Evolutionary conservation across 108 stramenopile genomes (phyloP).

Genomic region (Nannochloropsis granulata): DNA sequence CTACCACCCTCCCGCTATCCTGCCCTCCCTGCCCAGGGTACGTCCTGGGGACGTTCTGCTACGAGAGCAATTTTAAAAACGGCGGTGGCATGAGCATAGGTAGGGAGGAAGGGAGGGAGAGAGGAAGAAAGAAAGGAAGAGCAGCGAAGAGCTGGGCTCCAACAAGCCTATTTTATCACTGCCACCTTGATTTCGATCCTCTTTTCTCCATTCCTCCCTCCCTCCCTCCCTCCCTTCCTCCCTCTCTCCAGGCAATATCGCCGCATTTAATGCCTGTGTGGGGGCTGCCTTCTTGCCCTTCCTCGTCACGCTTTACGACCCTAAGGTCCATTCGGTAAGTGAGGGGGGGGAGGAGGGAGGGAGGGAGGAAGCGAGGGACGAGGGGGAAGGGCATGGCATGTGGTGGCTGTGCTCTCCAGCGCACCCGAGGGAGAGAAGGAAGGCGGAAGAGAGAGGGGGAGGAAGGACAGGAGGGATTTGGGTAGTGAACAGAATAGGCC

Average conservation of each 20-base stretch:
- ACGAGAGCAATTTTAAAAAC: not conserved
- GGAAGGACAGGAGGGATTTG: not conserved
- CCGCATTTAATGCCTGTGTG: not conserved
- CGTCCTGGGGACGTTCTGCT: not conserved
- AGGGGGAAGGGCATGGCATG: too few species aligned
- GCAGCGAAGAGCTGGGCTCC: not conserved
- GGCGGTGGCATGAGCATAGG: not conserved
- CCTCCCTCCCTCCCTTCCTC: not conserved
- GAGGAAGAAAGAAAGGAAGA: not conserved
- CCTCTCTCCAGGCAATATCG: not conserved
- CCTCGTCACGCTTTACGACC: not conserved
- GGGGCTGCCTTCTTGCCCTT: not conserved
- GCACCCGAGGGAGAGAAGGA: too few species aligned
- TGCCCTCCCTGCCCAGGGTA: not conserved
- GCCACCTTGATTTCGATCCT: not conserved
- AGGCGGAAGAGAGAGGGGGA: not conserved
- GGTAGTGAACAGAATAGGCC: not conserved
- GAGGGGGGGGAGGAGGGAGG: not conserved
- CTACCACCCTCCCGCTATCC: not conserved
- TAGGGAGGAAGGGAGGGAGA: not conserved
- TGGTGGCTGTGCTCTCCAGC: too few species aligned
- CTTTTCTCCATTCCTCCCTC: not conserved
- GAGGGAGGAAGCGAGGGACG: not conserved
- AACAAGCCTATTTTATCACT: not conserved
- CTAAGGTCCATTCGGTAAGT: not conserved